Percentiles rank a stretch among this genome's conserved stretches.
phyloP scores from a whole-genome alignment of 2,329 filamentous ascomycete species.

The Pseudogymnoascus destructans region DNA sequence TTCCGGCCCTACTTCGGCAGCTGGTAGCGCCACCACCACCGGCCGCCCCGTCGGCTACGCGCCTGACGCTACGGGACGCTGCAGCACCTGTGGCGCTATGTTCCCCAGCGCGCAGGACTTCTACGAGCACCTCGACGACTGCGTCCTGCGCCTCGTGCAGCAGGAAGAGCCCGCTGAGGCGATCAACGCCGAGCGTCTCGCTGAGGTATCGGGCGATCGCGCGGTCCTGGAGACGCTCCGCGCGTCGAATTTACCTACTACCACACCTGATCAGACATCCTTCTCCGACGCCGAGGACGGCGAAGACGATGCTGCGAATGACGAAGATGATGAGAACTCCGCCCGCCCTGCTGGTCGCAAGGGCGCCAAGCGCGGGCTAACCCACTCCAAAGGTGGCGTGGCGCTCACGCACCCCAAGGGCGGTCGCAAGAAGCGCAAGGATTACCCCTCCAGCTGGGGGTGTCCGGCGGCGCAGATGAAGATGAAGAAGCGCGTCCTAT shows the following conservation, averaged over 20 bases:
- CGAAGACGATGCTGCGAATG: conserved; percentile 45
- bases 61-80: conserved; percentile 70
- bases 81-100: conserved; percentile 76
- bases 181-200: conserved; percentile 53
- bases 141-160: conserved; percentile 57
- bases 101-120: conserved; percentile 89
- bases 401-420: conserved; percentile 42
- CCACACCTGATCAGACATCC: conserved; percentile 34
- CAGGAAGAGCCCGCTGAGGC: conserved; percentile 58
- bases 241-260: conserved; percentile 37
- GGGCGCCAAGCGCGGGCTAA: conserved; percentile 42
- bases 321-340: conserved; percentile 44
- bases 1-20: conserved; percentile 12
- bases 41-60: conserved; percentile 61
- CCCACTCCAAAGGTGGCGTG: conserved; percentile 63
- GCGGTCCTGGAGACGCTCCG: conserved; percentile 49
- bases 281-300: conserved; percentile 24
- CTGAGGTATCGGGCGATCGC: conserved; percentile 51
- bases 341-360: conserved; percentile 29
- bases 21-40: conserved; percentile 28
- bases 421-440: conserved; percentile 72
- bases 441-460: conserved; percentile 90
- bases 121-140: conserved; percentile 85
- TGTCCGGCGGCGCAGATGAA: conserved; percentile 88
- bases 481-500: conserved; percentile 93